These are phyloP conservation scores for Fusarium goolgardi DNA, from an alignment of 2,329 filamentous ascomycete genomes.

Conservation along the genomic window DNA sequence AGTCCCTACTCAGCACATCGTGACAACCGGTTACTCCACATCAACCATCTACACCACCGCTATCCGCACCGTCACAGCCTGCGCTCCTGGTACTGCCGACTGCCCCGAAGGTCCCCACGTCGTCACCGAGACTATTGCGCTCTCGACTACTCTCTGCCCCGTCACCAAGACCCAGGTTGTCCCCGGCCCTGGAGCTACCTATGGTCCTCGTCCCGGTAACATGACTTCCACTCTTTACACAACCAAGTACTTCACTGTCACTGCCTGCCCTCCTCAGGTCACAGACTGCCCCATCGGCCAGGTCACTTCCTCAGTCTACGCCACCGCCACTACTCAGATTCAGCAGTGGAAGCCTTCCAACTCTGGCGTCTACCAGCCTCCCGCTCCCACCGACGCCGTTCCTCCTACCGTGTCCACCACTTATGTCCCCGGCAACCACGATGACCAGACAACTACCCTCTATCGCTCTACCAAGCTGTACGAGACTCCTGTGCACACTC, in stretches of 20 bases:
- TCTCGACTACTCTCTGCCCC: slow-evolving; percentile 35
- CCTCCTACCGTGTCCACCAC: slow-evolving; percentile 12
- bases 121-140: slow-evolving; percentile 21
- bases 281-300: slow-evolving; percentile 25
- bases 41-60: slow-evolving; percentile 37
- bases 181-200: slow-evolving; percentile 8
- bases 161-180: slow-evolving; percentile 32
- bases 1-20: not conserved
- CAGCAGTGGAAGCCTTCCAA: slow-evolving; percentile 17
- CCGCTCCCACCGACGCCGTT: not conserved
- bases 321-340: slow-evolving; percentile 26
- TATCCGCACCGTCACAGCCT: slow-evolving; percentile 36
- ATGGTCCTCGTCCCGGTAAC: slow-evolving; percentile 13
- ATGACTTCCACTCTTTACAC: slow-evolving; percentile 37
- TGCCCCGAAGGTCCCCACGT: slow-evolving; percentile 17
- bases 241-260: slow-evolving; percentile 34
- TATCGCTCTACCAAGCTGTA: not conserved
- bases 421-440: not conserved
- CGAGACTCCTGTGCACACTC: not conserved
- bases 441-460: slow-evolving; percentile 20
- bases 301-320: slow-evolving; percentile 25
- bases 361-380: slow-evolving; percentile 8
- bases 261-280: slow-evolving; percentile 17
- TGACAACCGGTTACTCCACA: slow-evolving; percentile 30
- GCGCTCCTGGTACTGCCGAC: slow-evolving; percentile 6